phyloP scores from a whole-genome alignment of 2,329 filamentous ascomycete genomes.

The Ceratocystis lukuohia region DNA sequence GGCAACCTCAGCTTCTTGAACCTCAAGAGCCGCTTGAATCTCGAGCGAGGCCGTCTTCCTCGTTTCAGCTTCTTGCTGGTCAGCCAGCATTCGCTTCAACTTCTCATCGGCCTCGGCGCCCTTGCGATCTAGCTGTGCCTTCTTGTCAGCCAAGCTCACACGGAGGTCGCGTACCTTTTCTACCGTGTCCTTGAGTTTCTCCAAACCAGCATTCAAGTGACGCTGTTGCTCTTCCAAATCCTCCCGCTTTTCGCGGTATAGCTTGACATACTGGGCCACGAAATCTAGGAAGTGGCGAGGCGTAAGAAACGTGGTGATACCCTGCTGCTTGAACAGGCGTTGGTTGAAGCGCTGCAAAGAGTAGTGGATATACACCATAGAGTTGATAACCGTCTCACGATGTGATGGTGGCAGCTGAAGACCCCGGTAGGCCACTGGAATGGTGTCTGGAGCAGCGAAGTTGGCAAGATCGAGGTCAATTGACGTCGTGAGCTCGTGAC shows the following conservation, averaged over 20 bases:
- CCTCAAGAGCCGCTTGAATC: constrained; percentile 74
- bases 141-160: constrained; percentile 84
- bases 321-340: constrained; percentile 81
- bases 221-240: constrained; percentile 97
- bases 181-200: constrained; percentile 92
- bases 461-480: constrained; percentile 83
- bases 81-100: constrained; percentile 88
- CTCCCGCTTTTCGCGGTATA: constrained; percentile 97
- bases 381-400: constrained; percentile 84
- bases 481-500: constrained; percentile 87
- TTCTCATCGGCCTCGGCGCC: constrained; percentile 95
- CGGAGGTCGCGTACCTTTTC: constrained; percentile 92
- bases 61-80: constrained; percentile 88
- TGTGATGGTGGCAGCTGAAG: constrained; percentile 76
- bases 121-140: constrained; percentile 82
- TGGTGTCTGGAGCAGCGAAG: constrained; percentile 75
- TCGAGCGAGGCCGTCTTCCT: constrained; percentile 78
- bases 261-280: constrained; percentile 89
- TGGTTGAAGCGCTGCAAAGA: constrained; percentile 82
- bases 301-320: constrained; percentile 82
- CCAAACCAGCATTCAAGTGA: constrained; percentile 93
- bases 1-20: constrained; percentile 80
- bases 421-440: constrained; percentile 83
- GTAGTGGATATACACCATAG: constrained; percentile 98
- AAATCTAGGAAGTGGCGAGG: constrained; percentile 97